Percentiles rank a stretch among this genome's conserved stretches.
These are phyloP conservation scores for Tulasnella sp. DNA, from an alignment of 768 basidiomycete species.

Conservation along the genomic window DNA sequence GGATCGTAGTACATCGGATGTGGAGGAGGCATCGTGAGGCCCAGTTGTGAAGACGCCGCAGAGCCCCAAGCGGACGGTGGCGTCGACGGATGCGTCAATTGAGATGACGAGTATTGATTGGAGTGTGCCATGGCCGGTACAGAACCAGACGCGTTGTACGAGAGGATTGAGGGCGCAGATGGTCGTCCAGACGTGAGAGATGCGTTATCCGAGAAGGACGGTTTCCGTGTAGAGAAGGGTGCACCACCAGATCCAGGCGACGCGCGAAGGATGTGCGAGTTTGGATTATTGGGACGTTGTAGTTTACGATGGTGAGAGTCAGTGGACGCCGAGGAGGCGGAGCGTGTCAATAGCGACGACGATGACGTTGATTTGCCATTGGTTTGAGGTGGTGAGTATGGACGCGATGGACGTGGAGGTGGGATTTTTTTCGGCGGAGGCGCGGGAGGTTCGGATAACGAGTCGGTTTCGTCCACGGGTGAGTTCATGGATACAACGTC, in stretches of 20 bases:
- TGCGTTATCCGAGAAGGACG: not conserved
- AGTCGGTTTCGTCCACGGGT: not conserved
- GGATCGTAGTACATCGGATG: not conserved
- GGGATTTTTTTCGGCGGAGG: slow-evolving; percentile 12
- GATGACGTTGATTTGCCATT: not conserved
- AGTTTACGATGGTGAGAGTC: not conserved
- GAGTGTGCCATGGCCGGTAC: not conserved
- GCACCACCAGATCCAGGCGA: not conserved
- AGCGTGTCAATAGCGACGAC: not conserved
- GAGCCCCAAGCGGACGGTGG: slow-evolving; percentile 1
- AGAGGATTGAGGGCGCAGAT: not conserved
- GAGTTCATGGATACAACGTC: slow-evolving; percentile 13
- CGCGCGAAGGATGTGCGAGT: not conserved
- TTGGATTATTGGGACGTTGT: not conserved
- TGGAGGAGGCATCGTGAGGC: not conserved
- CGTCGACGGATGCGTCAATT: not conserved
- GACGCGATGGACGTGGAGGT: slow-evolving; percentile 5
- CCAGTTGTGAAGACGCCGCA: slow-evolving; percentile 6
- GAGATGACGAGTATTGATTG: not conserved
- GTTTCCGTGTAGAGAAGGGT: slow-evolving; percentile 12
- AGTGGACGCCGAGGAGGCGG: not conserved
- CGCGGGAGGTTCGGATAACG: slow-evolving; percentile 5
- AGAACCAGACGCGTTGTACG: not conserved
- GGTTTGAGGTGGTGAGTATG: not conserved
- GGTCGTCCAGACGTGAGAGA: not conserved